Evolutionary conservation across 2,329 filamentous ascomycete genomes (phyloP), one percentile per base, ranked within the genome.

Genomic region (Thermochaetoides dissita): DNA sequence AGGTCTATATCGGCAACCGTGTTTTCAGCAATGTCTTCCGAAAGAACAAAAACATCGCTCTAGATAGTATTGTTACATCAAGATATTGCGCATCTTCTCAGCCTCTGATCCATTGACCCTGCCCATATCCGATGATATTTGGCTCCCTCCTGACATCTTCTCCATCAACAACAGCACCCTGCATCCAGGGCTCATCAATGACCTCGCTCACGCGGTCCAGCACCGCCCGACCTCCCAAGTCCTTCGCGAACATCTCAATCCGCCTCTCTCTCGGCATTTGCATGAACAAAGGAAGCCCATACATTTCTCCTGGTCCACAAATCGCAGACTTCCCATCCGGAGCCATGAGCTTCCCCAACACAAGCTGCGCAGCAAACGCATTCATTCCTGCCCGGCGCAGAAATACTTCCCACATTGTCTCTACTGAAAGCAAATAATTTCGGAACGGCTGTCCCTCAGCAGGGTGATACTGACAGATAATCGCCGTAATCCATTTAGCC

Each of bases 391-490:
- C 68, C 24, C 67, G 64, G 10, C 81, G 67, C 24, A 88, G 63
- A 47, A 83, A 81, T 8, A 74, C 37, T 56, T 87, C 83, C 77
- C 77, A 83, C 31, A 64, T 57, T 1, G 77, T 79, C 58, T 84
- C 80, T 0, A 74, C 70, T 10, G 72, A 59, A 7, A 72, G 52
- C 30, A 76, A 55, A n/a, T 30, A 57, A 43, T 1, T 52, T 46
- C 30, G 56, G 47, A 4, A 53, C 41, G 1, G 43, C 43, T 6
- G 39, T 41, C 2, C 55, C 36, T 58, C 55, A 7, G 48, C 39
- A 11, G 10, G 34, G 6, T 52, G 59, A 52, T 69, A 64, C 7
- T 68, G 68, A 11, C 68, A 65, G 36, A 81, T 68, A 0, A 68
- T 53, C 1, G 64, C 65, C 0, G 72, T 59, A 1, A 74, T 59